Conservation (phyloP, 2,329 filamentous ascomycete genomes). For the Fusarium setosum region DNA sequence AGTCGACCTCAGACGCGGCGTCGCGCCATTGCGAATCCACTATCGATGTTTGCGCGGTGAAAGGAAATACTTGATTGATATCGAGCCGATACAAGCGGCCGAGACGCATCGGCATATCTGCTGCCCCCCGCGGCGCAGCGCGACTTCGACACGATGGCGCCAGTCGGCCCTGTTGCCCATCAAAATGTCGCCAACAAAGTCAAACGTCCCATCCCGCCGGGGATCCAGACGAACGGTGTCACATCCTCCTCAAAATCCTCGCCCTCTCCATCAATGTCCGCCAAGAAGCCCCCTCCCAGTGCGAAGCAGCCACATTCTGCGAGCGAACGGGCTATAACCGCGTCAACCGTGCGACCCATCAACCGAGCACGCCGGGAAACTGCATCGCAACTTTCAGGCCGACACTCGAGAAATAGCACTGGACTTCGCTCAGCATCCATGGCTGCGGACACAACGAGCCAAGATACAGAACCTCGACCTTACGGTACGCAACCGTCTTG, state of each 20-base stretch:
- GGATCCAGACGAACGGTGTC: slow-evolving; percentile 73
- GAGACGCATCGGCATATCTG: slow-evolving; percentile 23
- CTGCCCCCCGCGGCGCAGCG: slow-evolving; percentile 40
- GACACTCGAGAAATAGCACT: slow-evolving; percentile 63
- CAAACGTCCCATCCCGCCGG: slow-evolving; percentile 75
- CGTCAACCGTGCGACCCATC: slow-evolving; percentile 60
- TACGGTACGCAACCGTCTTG: slow-evolving; percentile 55
- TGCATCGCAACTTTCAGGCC: slow-evolving; percentile 55
- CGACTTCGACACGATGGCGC: slow-evolving; percentile 60
- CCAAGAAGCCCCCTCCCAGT: slow-evolving; percentile 62
- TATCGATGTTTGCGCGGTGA: slow-evolving; percentile 40
- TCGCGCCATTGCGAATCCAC: slow-evolving; percentile 25
- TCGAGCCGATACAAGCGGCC: slow-evolving; percentile 27
- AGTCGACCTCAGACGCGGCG: slow-evolving; percentile 13
- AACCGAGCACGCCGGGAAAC: slow-evolving; percentile 71
- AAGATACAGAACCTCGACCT: slow-evolving; percentile 59
- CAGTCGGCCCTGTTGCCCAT: slow-evolving; percentile 61
- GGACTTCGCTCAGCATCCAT: slow-evolving; percentile 62
- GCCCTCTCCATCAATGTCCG: slow-evolving; percentile 67
- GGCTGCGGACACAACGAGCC: slow-evolving; percentile 54
- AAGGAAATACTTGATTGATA: slow-evolving; percentile 6
- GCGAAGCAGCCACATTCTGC: slow-evolving; percentile 54
- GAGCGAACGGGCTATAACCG: slow-evolving; percentile 51
- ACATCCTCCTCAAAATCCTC: slow-evolving; percentile 67
- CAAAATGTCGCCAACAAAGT: slow-evolving; percentile 66